Percentiles rank a stretch among this genome's conserved stretches.
Conservation (phyloP, 2,329 filamentous ascomycete genomes). For the Colletotrichum chrysophilum region DNA sequence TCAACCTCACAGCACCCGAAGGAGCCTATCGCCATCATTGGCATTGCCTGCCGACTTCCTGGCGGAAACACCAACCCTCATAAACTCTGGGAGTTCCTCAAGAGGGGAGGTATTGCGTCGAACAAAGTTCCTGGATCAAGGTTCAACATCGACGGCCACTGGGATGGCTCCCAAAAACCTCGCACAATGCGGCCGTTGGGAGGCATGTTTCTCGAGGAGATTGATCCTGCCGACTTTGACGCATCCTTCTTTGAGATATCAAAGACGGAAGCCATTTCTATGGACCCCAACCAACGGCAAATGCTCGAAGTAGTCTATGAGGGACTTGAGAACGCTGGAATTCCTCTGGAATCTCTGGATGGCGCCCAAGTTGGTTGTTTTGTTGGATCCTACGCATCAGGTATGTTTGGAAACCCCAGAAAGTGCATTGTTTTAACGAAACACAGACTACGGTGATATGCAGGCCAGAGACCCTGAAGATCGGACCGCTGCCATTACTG, state of each 20-base stretch:
- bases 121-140: constrained; percentile 30
- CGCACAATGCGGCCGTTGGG: constrained; percentile 37
- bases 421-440: not conserved
- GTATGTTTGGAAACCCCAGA: not conserved
- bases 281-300: constrained; percentile 30
- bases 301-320: constrained; percentile 24
- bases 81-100: constrained; percentile 42
- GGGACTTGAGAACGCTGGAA: constrained; percentile 26
- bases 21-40: constrained; percentile 45
- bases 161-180: constrained; percentile 38
- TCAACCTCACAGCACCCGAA: not conserved
- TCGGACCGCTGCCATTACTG: not conserved
- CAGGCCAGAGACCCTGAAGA: not conserved
- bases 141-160: constrained; percentile 39
- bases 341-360: not conserved
- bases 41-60: constrained; percentile 46
- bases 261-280: constrained; percentile 23
- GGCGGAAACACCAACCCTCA: constrained; percentile 35
- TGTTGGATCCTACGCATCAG: not conserved
- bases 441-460: not conserved
- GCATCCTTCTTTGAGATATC: constrained; percentile 29
- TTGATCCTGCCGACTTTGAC: constrained; percentile 23
- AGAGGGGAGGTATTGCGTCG: constrained; percentile 32
- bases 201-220: constrained; percentile 37
- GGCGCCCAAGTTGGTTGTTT: not conserved